Evolutionary conservation across 176 grass and related monocot species (phyloP), one percentile per base, ranked within the genome.

Genomic region (Urochloa ruziziensis): DNA sequence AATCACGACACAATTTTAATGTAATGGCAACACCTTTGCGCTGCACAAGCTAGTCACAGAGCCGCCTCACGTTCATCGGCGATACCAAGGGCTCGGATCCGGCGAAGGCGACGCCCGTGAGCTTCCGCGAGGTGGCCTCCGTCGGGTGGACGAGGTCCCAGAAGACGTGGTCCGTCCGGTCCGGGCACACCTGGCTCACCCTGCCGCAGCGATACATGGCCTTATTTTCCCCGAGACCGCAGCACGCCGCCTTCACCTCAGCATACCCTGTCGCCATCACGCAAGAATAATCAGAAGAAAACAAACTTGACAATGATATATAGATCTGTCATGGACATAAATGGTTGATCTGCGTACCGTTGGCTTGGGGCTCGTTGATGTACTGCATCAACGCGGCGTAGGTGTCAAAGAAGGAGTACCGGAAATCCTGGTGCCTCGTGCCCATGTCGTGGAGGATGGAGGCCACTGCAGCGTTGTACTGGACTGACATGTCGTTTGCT

Each of bases 331-430:
- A n/a, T n/a, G n/a, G n/a, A n/a, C n/a, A n/a, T n/a, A n/a, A n/a
- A n/a, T n/a, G n/a, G 1, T 23, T 54, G 18, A 6, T n/a, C 10
- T 2, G 3, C 25, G 14, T 90, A 95, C 89, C 91, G 49, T 89
- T 51, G 25, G 68, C 8, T 33, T 64, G n/a, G 15, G 91, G 91
- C 3, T 89, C 37, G 30, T 64, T n/a, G 81, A 97, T 91, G 86
- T 73, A 88, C 12, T 66, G 39, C 34, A 83, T 62, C 68, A 97
- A 1, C 18, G 73, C 46, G 6, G 12, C 37, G 62, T 18, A 69
- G 0, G 78, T 39, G 32, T 93, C 86, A 4, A 97, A 83, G 40
- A 90, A 91, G 73, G 91, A 85, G 83, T 90, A 94, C 15, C 48
- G 82, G 69, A 97, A 82, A n/a, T 85, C 91, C 1, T 2, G 8